Conservation (phyloP, 306 rosid species). For the Adenanthera pavonina region DNA sequence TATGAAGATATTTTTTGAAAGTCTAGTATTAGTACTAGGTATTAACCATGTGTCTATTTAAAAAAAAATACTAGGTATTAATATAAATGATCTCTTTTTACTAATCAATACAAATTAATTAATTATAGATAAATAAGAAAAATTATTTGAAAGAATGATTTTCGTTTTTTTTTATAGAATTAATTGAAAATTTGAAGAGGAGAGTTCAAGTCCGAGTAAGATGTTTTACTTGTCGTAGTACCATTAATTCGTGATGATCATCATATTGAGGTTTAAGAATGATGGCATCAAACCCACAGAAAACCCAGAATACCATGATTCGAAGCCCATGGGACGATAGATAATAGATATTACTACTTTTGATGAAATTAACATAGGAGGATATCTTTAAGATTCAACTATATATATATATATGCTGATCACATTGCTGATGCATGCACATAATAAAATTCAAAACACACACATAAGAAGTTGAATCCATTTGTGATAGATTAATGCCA, state of each 20-base stretch:
- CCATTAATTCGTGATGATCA: background rate
- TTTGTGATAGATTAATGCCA: no score
- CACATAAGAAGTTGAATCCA: no score
- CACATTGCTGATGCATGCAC: no score
- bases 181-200: background rate
- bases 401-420: no score
- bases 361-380: background rate
- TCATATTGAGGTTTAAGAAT: background rate
- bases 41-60: no score
- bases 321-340: background rate
- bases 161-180: background rate
- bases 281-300: background rate
- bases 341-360: background rate
- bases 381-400: no score
- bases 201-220: background rate
- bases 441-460: no score
- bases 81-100: no score
- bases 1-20: no score
- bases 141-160: background rate
- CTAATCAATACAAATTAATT: background rate
- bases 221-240: background rate
- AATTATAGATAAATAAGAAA: background rate
- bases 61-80: no score
- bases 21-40: no score
- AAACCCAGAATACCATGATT: background rate